A percentile compares a stretch with the other conserved stretches of the same genome.
phyloP scores from a whole-genome alignment of 768 basidiomycete genomes.

The Suillus discolor region DNA sequence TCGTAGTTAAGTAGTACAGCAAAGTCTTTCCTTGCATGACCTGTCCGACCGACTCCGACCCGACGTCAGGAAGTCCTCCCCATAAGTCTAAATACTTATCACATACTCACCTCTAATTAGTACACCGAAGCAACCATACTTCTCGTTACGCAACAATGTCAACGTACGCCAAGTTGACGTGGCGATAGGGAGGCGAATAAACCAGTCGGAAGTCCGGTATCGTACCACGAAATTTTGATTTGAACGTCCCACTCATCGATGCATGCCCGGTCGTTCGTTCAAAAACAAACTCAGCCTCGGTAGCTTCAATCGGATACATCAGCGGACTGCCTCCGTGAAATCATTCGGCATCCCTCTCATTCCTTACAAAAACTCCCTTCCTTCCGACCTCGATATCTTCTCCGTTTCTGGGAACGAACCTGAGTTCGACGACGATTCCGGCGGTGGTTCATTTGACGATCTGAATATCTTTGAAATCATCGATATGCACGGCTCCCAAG shows the following conservation, averaged over 20 bases:
- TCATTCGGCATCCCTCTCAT: slow-evolving; percentile 22
- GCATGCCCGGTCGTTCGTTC: slow-evolving; percentile 3
- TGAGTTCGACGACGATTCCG: slow-evolving; percentile 3
- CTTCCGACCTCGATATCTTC: slow-evolving; percentile 13
- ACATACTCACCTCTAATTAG: not conserved
- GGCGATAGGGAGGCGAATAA: not conserved
- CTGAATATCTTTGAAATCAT: not conserved
- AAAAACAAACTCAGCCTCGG: slow-evolving; percentile 16
- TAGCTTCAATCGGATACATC: slow-evolving; percentile 13
- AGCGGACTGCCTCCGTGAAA: slow-evolving; percentile 14
- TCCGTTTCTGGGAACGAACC: slow-evolving; percentile 16
- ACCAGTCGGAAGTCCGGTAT: not conserved
- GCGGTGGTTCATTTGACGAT: not conserved
- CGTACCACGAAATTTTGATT: not conserved
- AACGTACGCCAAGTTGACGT: too few species aligned
- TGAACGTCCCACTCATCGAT: not conserved
- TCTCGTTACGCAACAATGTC: not conserved
- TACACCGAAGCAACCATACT: not conserved
- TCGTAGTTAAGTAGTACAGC: too few species aligned
- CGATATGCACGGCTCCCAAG: slow-evolving; percentile 2
- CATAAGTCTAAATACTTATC: too few species aligned
- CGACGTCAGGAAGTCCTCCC: too few species aligned
- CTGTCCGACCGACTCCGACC: too few species aligned
- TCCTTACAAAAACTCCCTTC: slow-evolving; percentile 6
- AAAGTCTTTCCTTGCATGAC: not conserved